Percentiles rank a stretch among this genome's conserved stretches.
These are phyloP conservation scores for Apiotrichum montevideense DNA, from an alignment of 1,284 basidiomycete species.

Conservation along the genomic window DNA sequence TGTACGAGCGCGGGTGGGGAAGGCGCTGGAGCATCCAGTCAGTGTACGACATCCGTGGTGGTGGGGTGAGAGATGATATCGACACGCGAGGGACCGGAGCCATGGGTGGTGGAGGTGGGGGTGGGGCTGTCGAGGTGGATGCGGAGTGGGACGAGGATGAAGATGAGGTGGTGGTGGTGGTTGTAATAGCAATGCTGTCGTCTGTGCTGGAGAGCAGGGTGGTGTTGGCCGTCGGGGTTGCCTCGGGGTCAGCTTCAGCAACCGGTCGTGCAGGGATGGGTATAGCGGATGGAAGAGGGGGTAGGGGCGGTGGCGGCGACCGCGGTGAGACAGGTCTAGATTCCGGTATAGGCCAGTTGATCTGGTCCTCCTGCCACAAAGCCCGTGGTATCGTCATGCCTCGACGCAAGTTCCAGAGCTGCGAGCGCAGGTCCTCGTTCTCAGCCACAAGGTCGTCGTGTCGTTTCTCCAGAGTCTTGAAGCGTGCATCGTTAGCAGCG, in stretches of 20 bases:
- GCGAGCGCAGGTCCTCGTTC: conserved; percentile 56
- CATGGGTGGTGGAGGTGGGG: background rate
- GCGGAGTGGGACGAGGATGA: background rate
- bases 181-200: background rate
- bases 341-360: background rate
- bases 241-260: background rate
- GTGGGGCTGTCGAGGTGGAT: background rate
- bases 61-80: background rate
- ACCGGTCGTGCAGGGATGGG: background rate
- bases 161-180: background rate
- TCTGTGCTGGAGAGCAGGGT: background rate
- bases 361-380: background rate
- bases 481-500: conserved; percentile 49
- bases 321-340: background rate
- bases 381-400: background rate
- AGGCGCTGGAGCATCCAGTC: conserved; percentile 9
- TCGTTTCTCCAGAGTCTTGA: conserved; percentile 44
- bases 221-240: background rate
- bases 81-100: too few species aligned
- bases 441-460: conserved; percentile 56
- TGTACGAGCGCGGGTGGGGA: background rate
- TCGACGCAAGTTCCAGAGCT: conserved; percentile 50
- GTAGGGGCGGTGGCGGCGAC: background rate
- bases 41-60: conserved; percentile 3
- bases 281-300: background rate